phyloP scores from a whole-genome alignment of 305 asterid genomes.

The Rubia tinctorum region DNA sequence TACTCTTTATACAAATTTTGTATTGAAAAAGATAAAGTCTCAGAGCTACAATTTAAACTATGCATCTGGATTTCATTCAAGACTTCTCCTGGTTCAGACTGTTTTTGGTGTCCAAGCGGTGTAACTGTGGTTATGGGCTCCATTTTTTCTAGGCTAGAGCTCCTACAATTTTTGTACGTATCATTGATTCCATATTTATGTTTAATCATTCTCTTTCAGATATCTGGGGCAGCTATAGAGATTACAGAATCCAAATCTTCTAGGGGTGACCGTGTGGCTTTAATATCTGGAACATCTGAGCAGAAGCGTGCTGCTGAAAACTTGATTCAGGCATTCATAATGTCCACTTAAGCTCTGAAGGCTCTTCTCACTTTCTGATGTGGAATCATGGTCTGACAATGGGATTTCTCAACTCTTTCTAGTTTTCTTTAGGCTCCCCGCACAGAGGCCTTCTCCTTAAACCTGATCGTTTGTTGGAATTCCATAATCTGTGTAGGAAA shows the following conservation, averaged over 20 bases:
- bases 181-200: conserved; percentile 18
- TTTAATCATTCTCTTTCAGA: conserved; percentile 53
- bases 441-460: conserved; percentile 13
- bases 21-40: neutral
- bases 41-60: neutral
- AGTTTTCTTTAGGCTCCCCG: conserved; percentile 23
- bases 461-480: conserved; percentile 16
- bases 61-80: neutral
- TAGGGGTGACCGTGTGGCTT: conserved; percentile 85
- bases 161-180: neutral
- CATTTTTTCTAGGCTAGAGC: neutral
- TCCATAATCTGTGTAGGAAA: conserved; percentile 21
- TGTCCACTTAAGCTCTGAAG: conserved; percentile 56
- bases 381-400: conserved; percentile 10
- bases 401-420: conserved; percentile 18
- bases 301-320: conserved; percentile 93
- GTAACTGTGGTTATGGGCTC: neutral
- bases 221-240: conserved; percentile 90
- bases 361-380: conserved; percentile 16
- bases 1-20: neutral
- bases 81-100: neutral
- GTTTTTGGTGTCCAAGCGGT: neutral
- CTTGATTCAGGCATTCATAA: conserved; percentile 89
- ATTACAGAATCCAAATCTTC: conserved; percentile 73
- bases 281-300: conserved; percentile 78